Evolutionary conservation across 2,329 filamentous ascomycete genomes (phyloP).

Genomic region (Malbranchea zuffiana): DNA sequence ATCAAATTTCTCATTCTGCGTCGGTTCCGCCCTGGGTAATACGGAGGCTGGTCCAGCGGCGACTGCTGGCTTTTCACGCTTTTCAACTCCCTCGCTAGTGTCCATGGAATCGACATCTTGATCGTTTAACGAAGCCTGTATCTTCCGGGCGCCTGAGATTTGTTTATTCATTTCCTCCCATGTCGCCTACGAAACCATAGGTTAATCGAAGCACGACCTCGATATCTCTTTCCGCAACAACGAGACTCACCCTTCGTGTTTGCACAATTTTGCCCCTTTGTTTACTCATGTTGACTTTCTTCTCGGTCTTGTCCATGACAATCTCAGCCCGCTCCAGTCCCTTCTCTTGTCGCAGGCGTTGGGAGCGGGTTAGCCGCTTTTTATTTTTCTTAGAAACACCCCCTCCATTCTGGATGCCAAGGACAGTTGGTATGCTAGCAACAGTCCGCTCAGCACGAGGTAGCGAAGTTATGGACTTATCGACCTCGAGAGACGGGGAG

Average conservation of each 20-base stretch:
- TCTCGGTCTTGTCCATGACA: conserved; percentile 44
- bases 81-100: conserved; percentile 9
- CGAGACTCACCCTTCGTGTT: conserved; percentile 32
- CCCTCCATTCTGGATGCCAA: conserved; percentile 39
- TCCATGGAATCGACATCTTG: conserved; percentile 11
- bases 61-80: conserved; percentile 12
- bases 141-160: conserved; percentile 7
- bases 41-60: conserved; percentile 7
- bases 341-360: conserved; percentile 44
- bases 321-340: conserved; percentile 46
- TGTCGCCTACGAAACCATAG: conserved; percentile 10
- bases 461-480: conserved; percentile 39
- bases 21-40: conserved; percentile 1
- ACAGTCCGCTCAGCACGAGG: conserved; percentile 32
- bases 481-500: conserved; percentile 44
- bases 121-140: conserved; percentile 4
- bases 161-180: conserved; percentile 16
- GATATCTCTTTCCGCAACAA: not conserved
- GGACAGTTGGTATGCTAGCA: conserved; percentile 35
- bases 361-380: conserved; percentile 41
- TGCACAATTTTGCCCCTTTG: conserved; percentile 39
- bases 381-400: conserved; percentile 43
- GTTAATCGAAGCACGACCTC: not conserved
- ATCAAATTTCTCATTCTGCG: conserved; percentile 15
- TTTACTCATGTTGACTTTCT: conserved; percentile 45